Base-by-base conservation (phyloP, 169 alveolate genomes). In the Plasmodium malariae region DNA sequence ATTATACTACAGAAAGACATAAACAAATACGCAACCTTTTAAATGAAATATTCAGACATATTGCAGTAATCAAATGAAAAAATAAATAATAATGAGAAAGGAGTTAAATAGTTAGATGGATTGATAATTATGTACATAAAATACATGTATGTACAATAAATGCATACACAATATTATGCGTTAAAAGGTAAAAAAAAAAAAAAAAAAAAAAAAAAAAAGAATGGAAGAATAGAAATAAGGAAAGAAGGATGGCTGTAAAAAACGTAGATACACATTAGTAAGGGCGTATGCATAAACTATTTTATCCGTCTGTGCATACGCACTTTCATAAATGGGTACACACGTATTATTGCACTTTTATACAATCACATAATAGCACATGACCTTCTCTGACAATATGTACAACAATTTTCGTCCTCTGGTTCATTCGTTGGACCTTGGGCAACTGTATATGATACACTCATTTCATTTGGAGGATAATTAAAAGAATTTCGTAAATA, bases 321-420 rank as follows among this genome's bases (percentile, higher is more conserved):
- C 55, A 62, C 17, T 40, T 43, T 4, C 49, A n/a, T 24, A 9
- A 1, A 26, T 45, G 45, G 4, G 6, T 21, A 28, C 19, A 24
- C 11, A 43, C 43, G 28, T 43, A 43, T 49, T 12, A 43, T 17
- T 69, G 7, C 36, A 3, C 32, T 28, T 60, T 30, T 9, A 19
- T 9, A n/a, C 11, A 4, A 11, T 83, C 49, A 83, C 91, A 83
- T 83, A 67, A 83, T 67, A 24, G 60, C 19, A 55, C 91, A 83
- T 12, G 30, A 32, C 19, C 65, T 45, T 62, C 91, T 83, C 43
- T 83, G 91, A 19, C 91, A 83, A 28, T 54, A 37, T 24, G 21
- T 83, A 26, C 89, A 78, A 57, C 91, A 83, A 43, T 36, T 45
- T 0, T 67, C 83, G 37, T 83, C 85, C n/a, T 43, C 85, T 19